Base-by-base conservation (phyloP, 1,139 yeast genomes). In the Candida tropicalis region DNA sequence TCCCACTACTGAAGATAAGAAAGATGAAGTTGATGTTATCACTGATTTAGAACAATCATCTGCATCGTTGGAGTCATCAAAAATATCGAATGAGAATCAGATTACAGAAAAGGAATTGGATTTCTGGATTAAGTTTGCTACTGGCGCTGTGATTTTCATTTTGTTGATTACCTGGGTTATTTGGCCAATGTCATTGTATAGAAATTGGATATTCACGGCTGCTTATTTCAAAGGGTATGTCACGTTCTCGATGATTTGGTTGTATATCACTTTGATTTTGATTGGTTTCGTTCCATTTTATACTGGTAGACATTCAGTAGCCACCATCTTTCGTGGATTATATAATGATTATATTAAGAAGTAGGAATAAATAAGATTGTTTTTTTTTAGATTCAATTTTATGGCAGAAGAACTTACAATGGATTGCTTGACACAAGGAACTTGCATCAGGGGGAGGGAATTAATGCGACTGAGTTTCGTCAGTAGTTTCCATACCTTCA, bases 131-230 rank as follows among this genome's bases (percentile, higher is more conserved):
- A 65, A 63, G 41, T 45, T 65, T 9, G 66, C 74, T 2, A 58
- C 63, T 34, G 61, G 57, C 15, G 58, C 68, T 9, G 52, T 62
- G 28, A 43, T 62, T 1, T 51, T 65, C 28, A 55, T 57, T 13
- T 49, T 70, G 16, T 57, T 70, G 22, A 44, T 70, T 4, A 65
- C 64, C 17, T 66, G 67, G 69, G 71, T 72, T 9, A 38, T 73
- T 9, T 73, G 77, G 77, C 78, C 79, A 37, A 59, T 73, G 55
- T 77, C 78, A 9, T 60, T 73, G 54, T 73, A 72, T 46, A 63
- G 78, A 41, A 64, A 69, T 44, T 73, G 68, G 59, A 61, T 72
- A n/a, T 73, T 69, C 59, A 57, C 64, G 34, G 56, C 57, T 39
- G 53, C 66, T 35, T 73, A 68, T 50, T 73, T 70, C 51, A 65